Base-by-base conservation (phyloP, 2,329 filamentous ascomycete genomes). In the Pseudocercospora crystallina region DNA sequence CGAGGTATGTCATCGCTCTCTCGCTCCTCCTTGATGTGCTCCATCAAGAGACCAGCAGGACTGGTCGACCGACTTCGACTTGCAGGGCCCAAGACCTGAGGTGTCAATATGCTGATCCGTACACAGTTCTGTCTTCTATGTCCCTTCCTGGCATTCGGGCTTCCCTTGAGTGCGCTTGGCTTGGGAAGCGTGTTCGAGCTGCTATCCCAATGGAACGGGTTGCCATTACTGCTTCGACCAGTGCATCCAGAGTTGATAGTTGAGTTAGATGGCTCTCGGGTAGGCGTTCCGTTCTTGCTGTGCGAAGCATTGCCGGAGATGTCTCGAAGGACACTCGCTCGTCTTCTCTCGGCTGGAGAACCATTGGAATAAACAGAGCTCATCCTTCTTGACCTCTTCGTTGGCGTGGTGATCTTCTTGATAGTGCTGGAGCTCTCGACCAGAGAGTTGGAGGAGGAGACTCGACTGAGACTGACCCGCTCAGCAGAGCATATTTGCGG, bases 191-290 rank as follows among this genome's bases (percentile, higher is more conserved):
- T 63, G n/a, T 47, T 47, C 11, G 50, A 43, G 11, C 44, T 66
- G 56, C 9, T 67, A 62, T 75, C 73, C 72, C 72, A 75, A 47
- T 74, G 73, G 47, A 76, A 75, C 0, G 73, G 72, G 47, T 75
- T 74, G 2, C 71, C 72, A 39, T 73, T 71, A 57, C 72, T 75
- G 53, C 71, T 75, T n/a, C 67, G 56, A 26, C 20, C 20, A 26
- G 20, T 26, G n/a, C 64, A 34, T 20, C 43, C 65, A 5, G 70
- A 71, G 11, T 63, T 60, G 29, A 67, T 64, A 5, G 71, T 74
- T 2, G 69, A 65, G 36, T 69, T 64, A 2, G 72, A 75, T 15
- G 68, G 61, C 52, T 73, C 69, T 13, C 73, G 65, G 14, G 66
- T 65, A 0, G 69, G 68, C 1, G 59, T 35, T 5, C 33, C 61